These are phyloP conservation scores for Daldinia decipiens DNA, from an alignment of 495 filamentous ascomycete species.

Conservation along the genomic window DNA sequence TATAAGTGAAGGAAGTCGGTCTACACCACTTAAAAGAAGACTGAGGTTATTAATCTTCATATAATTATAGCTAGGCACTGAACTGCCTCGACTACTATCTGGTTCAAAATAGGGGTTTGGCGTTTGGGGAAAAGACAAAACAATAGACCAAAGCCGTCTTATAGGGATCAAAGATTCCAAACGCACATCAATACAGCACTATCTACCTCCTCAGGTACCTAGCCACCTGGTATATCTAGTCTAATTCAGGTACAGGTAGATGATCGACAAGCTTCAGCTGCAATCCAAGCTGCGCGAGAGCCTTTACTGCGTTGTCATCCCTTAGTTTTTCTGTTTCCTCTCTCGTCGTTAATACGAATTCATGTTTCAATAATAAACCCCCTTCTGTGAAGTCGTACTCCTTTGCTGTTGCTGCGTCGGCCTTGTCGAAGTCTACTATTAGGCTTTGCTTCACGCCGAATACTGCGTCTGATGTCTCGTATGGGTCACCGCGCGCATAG, in stretches of 20 bases:
- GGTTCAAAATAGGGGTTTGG: neutral
- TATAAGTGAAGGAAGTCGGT: neutral
- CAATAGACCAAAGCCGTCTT: neutral
- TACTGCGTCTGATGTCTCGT: conserved; percentile 90
- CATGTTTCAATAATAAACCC: conserved; percentile 70
- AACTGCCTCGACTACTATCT: neutral
- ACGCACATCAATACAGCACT: neutral
- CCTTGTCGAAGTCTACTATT: conserved; percentile 74
- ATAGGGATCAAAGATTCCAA: neutral
- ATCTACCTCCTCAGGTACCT: neutral
- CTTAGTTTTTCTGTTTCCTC: conserved; percentile 75
- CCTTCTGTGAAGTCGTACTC: conserved; percentile 77
- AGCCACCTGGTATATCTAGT: conserved; percentile 39
- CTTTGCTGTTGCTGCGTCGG: conserved; percentile 66
- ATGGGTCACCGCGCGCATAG: conserved; percentile 84
- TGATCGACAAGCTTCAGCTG: conserved; percentile 83
- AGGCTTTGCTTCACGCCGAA: conserved; percentile 92
- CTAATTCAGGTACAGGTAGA: conserved; percentile 75
- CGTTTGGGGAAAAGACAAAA: neutral
- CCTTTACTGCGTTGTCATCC: conserved; percentile 75
- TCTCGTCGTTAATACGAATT: conserved; percentile 79
- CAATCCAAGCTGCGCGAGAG: conserved; percentile 75
- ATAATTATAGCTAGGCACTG: neutral
- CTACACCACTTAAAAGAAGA: no score
- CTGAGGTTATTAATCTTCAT: neutral